Evolutionary conservation across 2,329 filamentous ascomycete genomes (phyloP).

Genomic region (Fusarium metavorans): DNA sequence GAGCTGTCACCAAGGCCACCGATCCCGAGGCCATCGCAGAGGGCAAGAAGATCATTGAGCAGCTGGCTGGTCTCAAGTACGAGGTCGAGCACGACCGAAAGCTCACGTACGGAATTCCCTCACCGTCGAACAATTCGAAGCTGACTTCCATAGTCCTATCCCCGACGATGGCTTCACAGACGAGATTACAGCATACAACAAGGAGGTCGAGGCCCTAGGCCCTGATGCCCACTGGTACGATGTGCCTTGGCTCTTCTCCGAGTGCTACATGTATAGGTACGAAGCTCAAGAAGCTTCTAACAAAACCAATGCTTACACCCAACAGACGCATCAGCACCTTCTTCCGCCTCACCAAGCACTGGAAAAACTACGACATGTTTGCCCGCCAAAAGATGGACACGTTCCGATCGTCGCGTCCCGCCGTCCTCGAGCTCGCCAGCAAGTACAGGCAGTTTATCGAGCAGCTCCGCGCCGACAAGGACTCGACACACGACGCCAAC

Average conservation of each 20-base stretch:
- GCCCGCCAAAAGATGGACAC: constrained; percentile 89
- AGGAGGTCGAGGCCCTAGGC: constrained; percentile 81
- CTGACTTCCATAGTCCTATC: constrained; percentile 68
- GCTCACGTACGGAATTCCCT: constrained; percentile 70
- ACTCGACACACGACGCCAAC: constrained; percentile 68
- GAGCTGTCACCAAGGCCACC: constrained; percentile 69
- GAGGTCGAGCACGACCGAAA: constrained; percentile 90
- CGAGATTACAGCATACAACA: constrained; percentile 87
- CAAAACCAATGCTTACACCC: not conserved
- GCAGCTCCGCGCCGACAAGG: constrained; percentile 69
- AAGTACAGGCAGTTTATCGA: constrained; percentile 80
- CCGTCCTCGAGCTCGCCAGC: constrained; percentile 84
- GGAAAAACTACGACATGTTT: constrained; percentile 93
- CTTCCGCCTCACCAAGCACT: constrained; percentile 82
- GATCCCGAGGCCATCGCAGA: constrained; percentile 77
- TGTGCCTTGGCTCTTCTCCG: constrained; percentile 88
- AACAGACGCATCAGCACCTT: constrained; percentile 79
- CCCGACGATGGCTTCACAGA: constrained; percentile 82
- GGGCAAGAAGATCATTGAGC: constrained; percentile 86
- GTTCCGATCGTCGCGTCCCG: constrained; percentile 90
- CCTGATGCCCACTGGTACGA: constrained; percentile 81
- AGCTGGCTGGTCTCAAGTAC: constrained; percentile 88
- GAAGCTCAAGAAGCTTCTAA: not conserved
- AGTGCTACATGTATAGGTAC: constrained; percentile 93
- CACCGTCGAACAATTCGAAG: not conserved